A percentile compares a stretch with the other conserved stretches of the same genome.
Evolutionary conservation across 1,139 yeast species (phyloP).

Genomic region (Williopsis jadinii): DNA sequence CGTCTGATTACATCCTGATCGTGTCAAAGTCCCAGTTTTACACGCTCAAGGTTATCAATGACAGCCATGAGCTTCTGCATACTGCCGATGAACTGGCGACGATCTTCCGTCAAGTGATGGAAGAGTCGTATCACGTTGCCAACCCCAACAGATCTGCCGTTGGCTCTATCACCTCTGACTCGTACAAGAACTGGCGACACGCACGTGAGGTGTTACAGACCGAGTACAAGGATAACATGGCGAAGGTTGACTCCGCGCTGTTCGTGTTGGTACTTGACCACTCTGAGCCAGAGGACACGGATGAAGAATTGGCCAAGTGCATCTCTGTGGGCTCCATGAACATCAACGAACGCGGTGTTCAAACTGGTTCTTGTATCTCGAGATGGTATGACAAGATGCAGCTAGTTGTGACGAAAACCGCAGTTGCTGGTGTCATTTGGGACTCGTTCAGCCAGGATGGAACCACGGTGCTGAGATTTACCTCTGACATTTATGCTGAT

Average conservation of each 20-base stretch:
- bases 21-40: conserved; percentile 60
- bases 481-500: conserved; percentile 71
- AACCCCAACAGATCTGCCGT: conserved; percentile 47
- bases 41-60: conserved; percentile 47
- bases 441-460: conserved; percentile 74
- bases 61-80: conserved; percentile 37
- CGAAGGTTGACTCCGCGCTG: conserved; percentile 52
- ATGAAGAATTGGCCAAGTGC: conserved; percentile 30
- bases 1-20: conserved; percentile 46
- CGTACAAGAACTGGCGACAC: conserved; percentile 53
- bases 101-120: conserved; percentile 43
- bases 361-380: conserved; percentile 68
- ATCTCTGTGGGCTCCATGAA: conserved; percentile 62
- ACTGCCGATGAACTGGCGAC: conserved; percentile 49
- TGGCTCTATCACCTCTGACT: conserved; percentile 67
- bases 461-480: conserved; percentile 64
- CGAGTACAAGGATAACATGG: conserved; percentile 37
- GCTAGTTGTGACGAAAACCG: conserved; percentile 57
- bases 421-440: conserved; percentile 75
- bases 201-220: conserved; percentile 43
- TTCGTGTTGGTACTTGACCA: conserved; percentile 65
- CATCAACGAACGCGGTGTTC: conserved; percentile 49
- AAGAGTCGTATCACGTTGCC: conserved; percentile 30
- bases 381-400: conserved; percentile 79
- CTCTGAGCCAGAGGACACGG: conserved; percentile 46